These are phyloP conservation scores for Sphaerulina vaccinii DNA, from an alignment of 2,329 filamentous ascomycete genomes.

Conservation along the genomic window DNA sequence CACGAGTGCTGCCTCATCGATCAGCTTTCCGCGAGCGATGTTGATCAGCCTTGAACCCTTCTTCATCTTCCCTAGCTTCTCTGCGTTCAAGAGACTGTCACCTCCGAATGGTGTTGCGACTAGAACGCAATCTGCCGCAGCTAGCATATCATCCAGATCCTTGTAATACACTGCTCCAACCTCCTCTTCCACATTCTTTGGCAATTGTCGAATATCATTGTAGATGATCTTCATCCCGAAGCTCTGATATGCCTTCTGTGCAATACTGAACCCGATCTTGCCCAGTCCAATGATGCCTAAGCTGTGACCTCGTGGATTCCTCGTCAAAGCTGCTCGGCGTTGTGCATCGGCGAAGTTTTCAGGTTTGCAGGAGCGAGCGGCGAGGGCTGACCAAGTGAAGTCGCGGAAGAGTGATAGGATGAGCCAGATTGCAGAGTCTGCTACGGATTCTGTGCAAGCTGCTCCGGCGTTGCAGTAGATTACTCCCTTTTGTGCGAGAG, in stretches of 20 bases:
- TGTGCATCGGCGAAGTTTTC: constrained; percentile 59
- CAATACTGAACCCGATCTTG: constrained; percentile 52
- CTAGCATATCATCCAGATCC: constrained; percentile 54
- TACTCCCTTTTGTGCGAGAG: constrained; percentile 62
- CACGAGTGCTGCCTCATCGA: constrained; percentile 64
- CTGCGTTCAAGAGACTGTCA: constrained; percentile 50
- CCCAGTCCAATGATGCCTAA: constrained; percentile 70
- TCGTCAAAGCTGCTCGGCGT: constrained; percentile 55
- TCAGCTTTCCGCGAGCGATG: constrained; percentile 62
- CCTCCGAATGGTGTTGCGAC: constrained; percentile 59
- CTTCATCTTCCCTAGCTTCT: constrained; percentile 54
- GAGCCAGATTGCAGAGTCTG: constrained; percentile 68
- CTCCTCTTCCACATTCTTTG: constrained; percentile 44
- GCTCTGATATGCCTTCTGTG: constrained; percentile 55
- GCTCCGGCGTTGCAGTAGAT: constrained; percentile 72
- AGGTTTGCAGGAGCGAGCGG: constrained; percentile 50
- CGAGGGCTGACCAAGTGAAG: constrained; percentile 62
- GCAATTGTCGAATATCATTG: constrained; percentile 57
- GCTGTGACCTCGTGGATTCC: constrained; percentile 42
- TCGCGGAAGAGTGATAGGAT: constrained; percentile 69
- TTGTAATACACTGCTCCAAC: constrained; percentile 56
- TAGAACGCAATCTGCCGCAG: constrained; percentile 58
- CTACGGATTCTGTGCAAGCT: constrained; percentile 69
- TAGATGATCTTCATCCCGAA: constrained; percentile 69
- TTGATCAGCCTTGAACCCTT: constrained; percentile 62